phyloP scores from a whole-genome alignment of 192 early-diverging fungal genomes.

The Podila epicladia region DNA sequence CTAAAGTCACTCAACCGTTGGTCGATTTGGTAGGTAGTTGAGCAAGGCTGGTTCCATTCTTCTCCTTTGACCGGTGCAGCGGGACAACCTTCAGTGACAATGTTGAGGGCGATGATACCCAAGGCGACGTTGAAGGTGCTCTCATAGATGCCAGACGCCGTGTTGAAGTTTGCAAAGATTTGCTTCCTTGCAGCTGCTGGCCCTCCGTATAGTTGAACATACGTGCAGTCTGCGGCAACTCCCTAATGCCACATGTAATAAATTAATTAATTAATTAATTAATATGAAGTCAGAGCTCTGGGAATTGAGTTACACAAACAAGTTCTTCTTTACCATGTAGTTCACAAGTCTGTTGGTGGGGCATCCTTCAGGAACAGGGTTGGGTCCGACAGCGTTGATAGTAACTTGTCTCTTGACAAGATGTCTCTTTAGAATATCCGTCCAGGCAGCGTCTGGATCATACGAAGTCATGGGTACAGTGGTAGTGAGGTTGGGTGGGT shows the following conservation, averaged over 20 bases:
- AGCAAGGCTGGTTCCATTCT: constrained; percentile 86
- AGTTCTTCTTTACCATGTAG: constrained; percentile 43
- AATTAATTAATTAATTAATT: constrained; percentile 1
- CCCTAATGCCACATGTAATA: constrained; percentile 62
- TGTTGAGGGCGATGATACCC: constrained; percentile 81
- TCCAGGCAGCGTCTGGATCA: constrained; percentile 28
- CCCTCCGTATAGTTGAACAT: constrained; percentile 65
- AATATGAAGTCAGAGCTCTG: background rate
- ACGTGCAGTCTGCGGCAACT: constrained; percentile 79
- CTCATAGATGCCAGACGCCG: constrained; percentile 85
- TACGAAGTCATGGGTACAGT: constrained; percentile 8
- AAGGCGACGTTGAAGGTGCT: constrained; percentile 84
- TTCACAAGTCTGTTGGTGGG: constrained; percentile 45
- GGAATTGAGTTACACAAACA: background rate
- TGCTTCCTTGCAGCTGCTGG: constrained; percentile 66
- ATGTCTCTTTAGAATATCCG: constrained; percentile 3
- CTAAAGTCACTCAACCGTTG: constrained; percentile 88
- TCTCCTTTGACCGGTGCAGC: constrained; percentile 30
- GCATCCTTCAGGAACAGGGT: constrained; percentile 46
- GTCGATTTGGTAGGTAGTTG: constrained; percentile 74
- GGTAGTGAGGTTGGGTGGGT: constrained; percentile 43
- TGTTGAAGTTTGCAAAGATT: constrained; percentile 87
- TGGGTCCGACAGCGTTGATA: constrained; percentile 33
- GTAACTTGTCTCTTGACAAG: constrained; percentile 18
- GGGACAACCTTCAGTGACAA: constrained; percentile 74